phyloP scores from a whole-genome alignment of 129 eudicot species.

The Artemisia argyi region DNA sequence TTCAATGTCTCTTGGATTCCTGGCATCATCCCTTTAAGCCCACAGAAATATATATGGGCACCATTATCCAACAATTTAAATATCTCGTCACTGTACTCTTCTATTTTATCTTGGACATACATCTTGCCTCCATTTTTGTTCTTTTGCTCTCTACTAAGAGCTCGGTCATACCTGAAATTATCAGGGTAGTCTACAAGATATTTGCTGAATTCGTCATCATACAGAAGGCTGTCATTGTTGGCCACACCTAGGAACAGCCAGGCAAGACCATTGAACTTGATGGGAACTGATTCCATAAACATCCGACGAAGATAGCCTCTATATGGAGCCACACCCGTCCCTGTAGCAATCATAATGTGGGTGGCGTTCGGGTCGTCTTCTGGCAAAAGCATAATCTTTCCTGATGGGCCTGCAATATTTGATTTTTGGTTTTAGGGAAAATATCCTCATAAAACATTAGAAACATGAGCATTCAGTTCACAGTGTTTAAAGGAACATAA shows the following conservation, averaged over 20 bases:
- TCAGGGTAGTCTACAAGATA: conserved; percentile 77
- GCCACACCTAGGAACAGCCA: conserved; percentile 99
- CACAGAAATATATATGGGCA: conserved; percentile 96
- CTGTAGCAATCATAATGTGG: conserved; percentile 98
- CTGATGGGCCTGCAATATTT: conserved; percentile 72
- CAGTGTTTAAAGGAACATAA: neutral
- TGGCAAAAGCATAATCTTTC: conserved; percentile 95
- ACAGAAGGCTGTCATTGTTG: conserved; percentile 85
- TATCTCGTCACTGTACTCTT: conserved; percentile 91
- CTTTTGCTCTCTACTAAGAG: conserved; percentile 92
- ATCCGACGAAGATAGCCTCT: conserved; percentile 97
- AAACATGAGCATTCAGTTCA: neutral
- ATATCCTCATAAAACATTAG: neutral
- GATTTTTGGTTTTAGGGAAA: neutral
- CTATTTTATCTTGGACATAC: conserved; percentile 98
- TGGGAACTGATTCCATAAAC: conserved; percentile 93
- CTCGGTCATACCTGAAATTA: conserved; percentile 77
- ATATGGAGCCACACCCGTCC: conserved; percentile 98
- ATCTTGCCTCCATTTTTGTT: conserved; percentile 91
- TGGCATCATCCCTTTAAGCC: conserved; percentile 99
- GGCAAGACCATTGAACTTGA: conserved; percentile 83
- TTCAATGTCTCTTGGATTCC: conserved; percentile 93
- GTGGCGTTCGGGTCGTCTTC: conserved; percentile 87
- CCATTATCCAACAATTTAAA: conserved; percentile 83
- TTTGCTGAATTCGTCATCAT: conserved; percentile 82